These are phyloP conservation scores for Aspergillus sclerotiicarbonarius DNA, from an alignment of 495 filamentous ascomycete species.

Conservation along the genomic window DNA sequence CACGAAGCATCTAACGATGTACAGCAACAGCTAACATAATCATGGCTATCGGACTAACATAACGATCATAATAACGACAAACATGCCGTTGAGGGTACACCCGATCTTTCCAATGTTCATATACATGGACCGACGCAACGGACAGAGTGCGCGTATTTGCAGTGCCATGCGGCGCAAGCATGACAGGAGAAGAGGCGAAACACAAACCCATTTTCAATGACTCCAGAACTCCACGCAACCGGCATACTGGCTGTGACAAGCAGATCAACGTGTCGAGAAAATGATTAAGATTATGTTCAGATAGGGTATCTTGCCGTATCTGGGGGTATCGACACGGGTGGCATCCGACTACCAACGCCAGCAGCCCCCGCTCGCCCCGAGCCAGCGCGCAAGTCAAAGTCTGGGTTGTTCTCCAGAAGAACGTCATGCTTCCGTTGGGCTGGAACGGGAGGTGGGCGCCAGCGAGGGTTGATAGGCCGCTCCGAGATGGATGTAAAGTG, in stretches of 20 bases:
- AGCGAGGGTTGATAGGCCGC: slow-evolving; percentile 81
- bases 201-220: background rate
- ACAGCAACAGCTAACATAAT: background rate
- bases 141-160: slow-evolving; percentile 7
- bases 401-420: slow-evolving; percentile 67
- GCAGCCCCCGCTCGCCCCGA: slow-evolving; percentile 21
- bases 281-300: slow-evolving; percentile 17
- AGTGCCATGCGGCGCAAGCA: slow-evolving; percentile 4
- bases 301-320: slow-evolving; percentile 27
- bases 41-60: slow-evolving; percentile 7
- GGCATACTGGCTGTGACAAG: background rate
- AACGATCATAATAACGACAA: slow-evolving; percentile 3
- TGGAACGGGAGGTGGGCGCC: slow-evolving; percentile 55
- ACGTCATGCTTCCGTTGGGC: slow-evolving; percentile 53
- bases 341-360: slow-evolving; percentile 29
- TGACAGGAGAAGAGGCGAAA: background rate
- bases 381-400: slow-evolving; percentile 59
- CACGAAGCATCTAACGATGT: background rate
- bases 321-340: slow-evolving; percentile 19
- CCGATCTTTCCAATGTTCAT: background rate
- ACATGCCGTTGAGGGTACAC: no score
- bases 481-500: slow-evolving; percentile 85
- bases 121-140: background rate
- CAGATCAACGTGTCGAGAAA: background rate
- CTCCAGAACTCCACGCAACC: slow-evolving; percentile 5